phyloP scores from a whole-genome alignment of 208 protist species.

The Strigomonas oncopelti region DNA sequence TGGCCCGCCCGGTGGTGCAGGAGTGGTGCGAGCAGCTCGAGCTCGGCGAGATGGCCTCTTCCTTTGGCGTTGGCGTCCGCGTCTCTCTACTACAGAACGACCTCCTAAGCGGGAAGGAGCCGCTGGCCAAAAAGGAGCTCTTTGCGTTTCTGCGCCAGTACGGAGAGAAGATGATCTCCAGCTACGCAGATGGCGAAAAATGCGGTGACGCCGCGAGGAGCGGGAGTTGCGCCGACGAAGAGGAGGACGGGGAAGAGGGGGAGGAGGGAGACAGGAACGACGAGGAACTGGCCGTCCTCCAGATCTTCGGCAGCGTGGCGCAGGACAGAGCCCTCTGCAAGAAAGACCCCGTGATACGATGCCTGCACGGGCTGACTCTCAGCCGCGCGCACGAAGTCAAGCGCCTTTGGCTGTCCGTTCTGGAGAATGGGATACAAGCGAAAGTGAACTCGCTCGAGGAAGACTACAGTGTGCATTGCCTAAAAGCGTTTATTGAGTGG shows the following conservation, averaged over 20 bases:
- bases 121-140: conserved; percentile 38
- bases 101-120: conserved; percentile 56
- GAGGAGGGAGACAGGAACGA: conserved; percentile 5
- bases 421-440: conserved; percentile 48
- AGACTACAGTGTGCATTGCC: conserved; percentile 50
- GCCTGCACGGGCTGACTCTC: conserved; percentile 64
- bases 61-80: conserved; percentile 50
- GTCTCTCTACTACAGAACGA: conserved; percentile 61
- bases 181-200: no score
- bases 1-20: conserved; percentile 27
- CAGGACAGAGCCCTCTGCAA: not conserved
- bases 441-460: conserved; percentile 46
- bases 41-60: conserved; percentile 20
- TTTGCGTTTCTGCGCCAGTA: conserved; percentile 49
- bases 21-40: conserved; percentile 50
- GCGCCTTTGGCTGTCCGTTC: conserved; percentile 48
- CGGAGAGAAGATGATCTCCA: conserved; percentile 19
- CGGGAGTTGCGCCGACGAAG: not conserved
- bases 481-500: conserved; percentile 60
- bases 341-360: conserved; percentile 38
- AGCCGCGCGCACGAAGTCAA: conserved; percentile 53
- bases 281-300: conserved; percentile 2
- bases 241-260: not conserved
- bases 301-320: not conserved
- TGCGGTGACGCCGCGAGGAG: no score